Conservation (phyloP, 2,329 filamentous ascomycete species). For the Atkinsonella texensis region DNA sequence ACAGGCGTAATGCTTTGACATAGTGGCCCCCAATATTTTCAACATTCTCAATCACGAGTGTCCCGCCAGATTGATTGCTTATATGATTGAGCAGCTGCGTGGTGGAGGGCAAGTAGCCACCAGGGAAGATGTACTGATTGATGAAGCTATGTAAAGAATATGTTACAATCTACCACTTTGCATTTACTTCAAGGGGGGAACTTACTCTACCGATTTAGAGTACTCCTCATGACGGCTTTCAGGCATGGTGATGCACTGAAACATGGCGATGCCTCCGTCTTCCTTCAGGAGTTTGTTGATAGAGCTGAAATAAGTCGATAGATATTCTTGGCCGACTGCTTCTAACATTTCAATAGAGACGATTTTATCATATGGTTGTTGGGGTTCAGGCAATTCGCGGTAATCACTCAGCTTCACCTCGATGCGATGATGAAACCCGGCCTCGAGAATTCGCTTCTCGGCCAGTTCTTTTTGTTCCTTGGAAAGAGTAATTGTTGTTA, state of each 20-base stretch:
- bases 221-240: constrained; percentile 56
- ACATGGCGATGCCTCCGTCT: constrained; percentile 54
- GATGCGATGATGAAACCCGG: constrained; percentile 48
- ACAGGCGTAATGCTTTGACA: constrained; percentile 53
- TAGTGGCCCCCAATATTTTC: constrained; percentile 69
- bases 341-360: constrained; percentile 71
- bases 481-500: constrained; percentile 57
- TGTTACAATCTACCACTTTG: background rate
- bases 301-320: constrained; percentile 55
- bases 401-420: constrained; percentile 60
- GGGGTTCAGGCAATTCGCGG: constrained; percentile 43
- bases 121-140: constrained; percentile 65
- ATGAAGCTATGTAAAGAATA: constrained; percentile 42
- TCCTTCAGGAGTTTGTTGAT: constrained; percentile 53
- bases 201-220: constrained; percentile 50
- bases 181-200: background rate
- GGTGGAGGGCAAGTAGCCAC: constrained; percentile 54
- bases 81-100: constrained; percentile 48
- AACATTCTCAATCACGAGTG: constrained; percentile 52
- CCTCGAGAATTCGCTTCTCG: constrained; percentile 49
- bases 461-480: constrained; percentile 58
- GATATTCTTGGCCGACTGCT: constrained; percentile 55
- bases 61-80: constrained; percentile 44
- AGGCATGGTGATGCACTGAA: constrained; percentile 70
- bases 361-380: constrained; percentile 53